phyloP scores from a whole-genome alignment of 2,329 filamentous ascomycete species.

The Xylariomycetidae sp. region DNA sequence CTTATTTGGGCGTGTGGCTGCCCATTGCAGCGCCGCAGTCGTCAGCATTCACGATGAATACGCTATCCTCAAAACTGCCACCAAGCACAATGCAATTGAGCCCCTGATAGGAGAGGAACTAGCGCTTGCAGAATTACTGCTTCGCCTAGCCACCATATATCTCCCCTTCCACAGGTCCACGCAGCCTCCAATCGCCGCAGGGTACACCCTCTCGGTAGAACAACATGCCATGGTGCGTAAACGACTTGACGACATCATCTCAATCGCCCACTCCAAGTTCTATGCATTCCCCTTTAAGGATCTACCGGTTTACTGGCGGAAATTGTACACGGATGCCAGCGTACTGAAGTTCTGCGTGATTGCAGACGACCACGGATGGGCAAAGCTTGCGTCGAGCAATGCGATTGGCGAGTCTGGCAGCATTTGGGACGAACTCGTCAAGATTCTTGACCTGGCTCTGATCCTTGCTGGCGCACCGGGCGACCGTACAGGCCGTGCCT shows the following conservation, averaged over 20 bases:
- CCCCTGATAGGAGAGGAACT: too few relatives aligned
- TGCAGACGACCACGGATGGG: background rate
- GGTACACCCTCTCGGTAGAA: constrained; percentile 5
- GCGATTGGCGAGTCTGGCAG: constrained; percentile 2
- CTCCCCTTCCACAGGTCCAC: too few relatives aligned
- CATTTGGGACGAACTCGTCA: constrained; percentile 56
- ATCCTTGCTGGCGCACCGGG: constrained; percentile 66
- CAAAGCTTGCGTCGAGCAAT: constrained; percentile 9
- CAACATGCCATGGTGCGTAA: constrained; percentile 25
- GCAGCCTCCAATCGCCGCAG: too few relatives aligned
- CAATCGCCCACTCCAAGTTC: constrained; percentile 58
- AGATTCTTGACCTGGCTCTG: constrained; percentile 66
- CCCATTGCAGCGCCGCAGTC: too few relatives aligned
- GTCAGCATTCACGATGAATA: too few relatives aligned
- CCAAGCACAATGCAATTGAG: too few relatives aligned
- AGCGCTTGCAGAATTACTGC: too few relatives aligned
- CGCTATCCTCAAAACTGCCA: too few relatives aligned
- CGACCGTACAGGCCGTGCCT: constrained; percentile 38
- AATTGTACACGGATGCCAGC: constrained; percentile 65
- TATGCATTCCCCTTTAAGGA: constrained; percentile 64
- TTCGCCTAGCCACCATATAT: too few relatives aligned
- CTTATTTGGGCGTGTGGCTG: too few relatives aligned
- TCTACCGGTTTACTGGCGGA: constrained; percentile 62
- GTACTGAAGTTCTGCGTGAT: constrained; percentile 51
- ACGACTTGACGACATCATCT: constrained; percentile 50